Conservation (phyloP, 306 rosid species). For the Echinosophora koreensis region DNA sequence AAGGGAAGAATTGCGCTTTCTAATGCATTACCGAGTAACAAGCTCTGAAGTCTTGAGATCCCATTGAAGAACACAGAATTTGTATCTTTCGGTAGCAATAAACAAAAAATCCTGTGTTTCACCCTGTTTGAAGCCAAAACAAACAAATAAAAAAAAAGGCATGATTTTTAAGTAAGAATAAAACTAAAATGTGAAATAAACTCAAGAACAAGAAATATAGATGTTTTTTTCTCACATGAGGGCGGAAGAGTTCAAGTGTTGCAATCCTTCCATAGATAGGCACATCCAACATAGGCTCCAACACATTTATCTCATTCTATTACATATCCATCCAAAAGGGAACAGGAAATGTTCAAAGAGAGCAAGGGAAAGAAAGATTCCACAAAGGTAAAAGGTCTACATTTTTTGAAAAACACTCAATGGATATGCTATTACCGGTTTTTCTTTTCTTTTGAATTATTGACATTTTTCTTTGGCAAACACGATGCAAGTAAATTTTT, state of each 20-base stretch:
- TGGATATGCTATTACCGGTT: no score
- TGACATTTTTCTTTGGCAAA: no score
- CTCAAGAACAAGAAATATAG: background rate
- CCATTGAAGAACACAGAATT: slow-evolving; percentile 98
- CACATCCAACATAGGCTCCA: slow-evolving; percentile 92
- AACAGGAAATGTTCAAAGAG: background rate
- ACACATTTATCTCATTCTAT: slow-evolving; percentile 7
- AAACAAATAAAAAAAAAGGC: background rate
- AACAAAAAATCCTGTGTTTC: slow-evolving; percentile 90
- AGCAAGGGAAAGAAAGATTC: no score
- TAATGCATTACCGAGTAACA: slow-evolving; percentile 46
- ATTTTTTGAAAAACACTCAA: no score
- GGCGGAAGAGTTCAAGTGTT: slow-evolving; percentile 92
- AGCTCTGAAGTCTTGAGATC: slow-evolving; percentile 84
- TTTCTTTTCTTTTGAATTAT: no score
- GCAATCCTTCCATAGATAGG: slow-evolving; percentile 97
- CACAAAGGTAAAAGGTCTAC: no score
- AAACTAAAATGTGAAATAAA: background rate
- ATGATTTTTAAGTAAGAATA: background rate
- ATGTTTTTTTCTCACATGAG: slow-evolving; percentile 72
- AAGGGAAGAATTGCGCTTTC: slow-evolving; percentile 15
- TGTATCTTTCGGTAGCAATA: slow-evolving; percentile 97
- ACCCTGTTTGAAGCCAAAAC: slow-evolving; percentile 62
- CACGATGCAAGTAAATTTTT: no score
- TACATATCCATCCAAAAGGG: slow-evolving; percentile 2